phyloP scores from a whole-genome alignment of 345 rosid genomes.

The Dipteronia sinensis region DNA sequence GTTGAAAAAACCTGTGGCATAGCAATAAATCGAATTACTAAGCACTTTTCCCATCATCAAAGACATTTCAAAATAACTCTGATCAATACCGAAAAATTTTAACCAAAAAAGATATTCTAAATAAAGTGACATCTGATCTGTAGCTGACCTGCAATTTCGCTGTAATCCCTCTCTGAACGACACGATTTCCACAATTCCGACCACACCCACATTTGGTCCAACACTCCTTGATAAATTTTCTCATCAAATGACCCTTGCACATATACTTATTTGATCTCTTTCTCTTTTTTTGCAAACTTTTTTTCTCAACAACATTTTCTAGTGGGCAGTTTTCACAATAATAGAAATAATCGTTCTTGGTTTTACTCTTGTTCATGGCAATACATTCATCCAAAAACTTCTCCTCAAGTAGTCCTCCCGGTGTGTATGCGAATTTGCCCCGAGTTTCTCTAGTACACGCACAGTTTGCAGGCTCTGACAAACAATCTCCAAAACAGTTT shows the following conservation, averaged over 20 bases:
- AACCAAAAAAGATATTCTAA: too few species aligned
- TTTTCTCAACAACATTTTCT: slow-evolving; percentile 4
- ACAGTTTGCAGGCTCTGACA: slow-evolving; percentile 24
- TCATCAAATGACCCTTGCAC: slow-evolving; percentile 35
- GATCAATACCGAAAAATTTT: too few species aligned
- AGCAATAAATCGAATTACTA: too few species aligned
- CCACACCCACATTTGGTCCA: slow-evolving; percentile 47
- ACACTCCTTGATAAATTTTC: slow-evolving; percentile 47
- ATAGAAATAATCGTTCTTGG: slow-evolving; percentile 8
- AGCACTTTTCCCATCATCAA: background rate
- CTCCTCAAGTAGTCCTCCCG: slow-evolving; percentile 26
- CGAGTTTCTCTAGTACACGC: slow-evolving; percentile 43
- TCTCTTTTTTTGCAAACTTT: slow-evolving; percentile 1
- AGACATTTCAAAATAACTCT: too few species aligned
- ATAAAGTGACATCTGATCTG: background rate
- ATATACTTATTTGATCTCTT: slow-evolving; percentile 15
- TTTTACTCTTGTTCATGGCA: slow-evolving; percentile 4
- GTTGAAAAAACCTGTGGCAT: slow-evolving; percentile 42
- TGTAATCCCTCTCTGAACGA: slow-evolving; percentile 44
- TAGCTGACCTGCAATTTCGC: slow-evolving; percentile 37
- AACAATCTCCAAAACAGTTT: slow-evolving; percentile 35
- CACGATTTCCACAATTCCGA: slow-evolving; percentile 41
- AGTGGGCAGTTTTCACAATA: slow-evolving; percentile 40
- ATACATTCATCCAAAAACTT: slow-evolving; percentile 27
- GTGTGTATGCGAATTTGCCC: slow-evolving; percentile 40